Percentiles rank a stretch among this genome's conserved stretches.
These are phyloP conservation scores for Chrysoporthe austroafricana DNA, from an alignment of 2,329 filamentous ascomycete species.

Conservation along the genomic window DNA sequence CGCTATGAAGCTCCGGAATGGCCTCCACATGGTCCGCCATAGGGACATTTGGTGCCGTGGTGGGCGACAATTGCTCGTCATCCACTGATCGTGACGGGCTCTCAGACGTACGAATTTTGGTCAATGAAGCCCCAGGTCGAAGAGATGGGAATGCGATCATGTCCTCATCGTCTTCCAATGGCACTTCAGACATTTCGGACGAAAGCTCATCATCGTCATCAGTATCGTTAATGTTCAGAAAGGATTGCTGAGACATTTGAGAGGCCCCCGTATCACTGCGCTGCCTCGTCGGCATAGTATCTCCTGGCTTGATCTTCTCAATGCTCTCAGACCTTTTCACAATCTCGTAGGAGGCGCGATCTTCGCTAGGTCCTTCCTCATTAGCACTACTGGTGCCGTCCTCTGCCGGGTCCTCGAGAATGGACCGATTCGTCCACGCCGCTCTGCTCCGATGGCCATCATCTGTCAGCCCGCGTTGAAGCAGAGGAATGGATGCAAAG, in stretches of 20 bases:
- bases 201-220: slow-evolving; percentile 62
- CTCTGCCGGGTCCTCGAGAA: slow-evolving; percentile 55
- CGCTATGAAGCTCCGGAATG: slow-evolving; percentile 44
- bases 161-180: slow-evolving; percentile 40
- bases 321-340: slow-evolving; percentile 58
- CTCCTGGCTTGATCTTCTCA: slow-evolving; percentile 45
- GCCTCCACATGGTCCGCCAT: slow-evolving; percentile 44
- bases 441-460: slow-evolving; percentile 49
- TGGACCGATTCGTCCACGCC: slow-evolving; percentile 60
- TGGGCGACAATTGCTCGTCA: slow-evolving; percentile 45
- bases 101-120: slow-evolving; percentile 32
- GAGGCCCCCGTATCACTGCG: slow-evolving; percentile 10
- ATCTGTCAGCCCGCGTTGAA: slow-evolving; percentile 68
- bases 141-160: slow-evolving; percentile 35
- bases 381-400: slow-evolving; percentile 32
- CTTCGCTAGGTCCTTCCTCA: slow-evolving; percentile 33
- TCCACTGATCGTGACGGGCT: slow-evolving; percentile 32
- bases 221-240: slow-evolving; percentile 49
- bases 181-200: slow-evolving; percentile 63
- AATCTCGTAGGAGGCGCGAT: slow-evolving; percentile 57
- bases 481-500: slow-evolving; percentile 75
- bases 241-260: slow-evolving; percentile 41
- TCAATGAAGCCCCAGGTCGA: slow-evolving; percentile 29
- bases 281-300: slow-evolving; percentile 34
- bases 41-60: slow-evolving; percentile 49